Evolutionary conservation across 768 basidiomycete species (phyloP), one percentile per base, ranked within the genome.

Genomic region (Amanita subjunquillea): DNA sequence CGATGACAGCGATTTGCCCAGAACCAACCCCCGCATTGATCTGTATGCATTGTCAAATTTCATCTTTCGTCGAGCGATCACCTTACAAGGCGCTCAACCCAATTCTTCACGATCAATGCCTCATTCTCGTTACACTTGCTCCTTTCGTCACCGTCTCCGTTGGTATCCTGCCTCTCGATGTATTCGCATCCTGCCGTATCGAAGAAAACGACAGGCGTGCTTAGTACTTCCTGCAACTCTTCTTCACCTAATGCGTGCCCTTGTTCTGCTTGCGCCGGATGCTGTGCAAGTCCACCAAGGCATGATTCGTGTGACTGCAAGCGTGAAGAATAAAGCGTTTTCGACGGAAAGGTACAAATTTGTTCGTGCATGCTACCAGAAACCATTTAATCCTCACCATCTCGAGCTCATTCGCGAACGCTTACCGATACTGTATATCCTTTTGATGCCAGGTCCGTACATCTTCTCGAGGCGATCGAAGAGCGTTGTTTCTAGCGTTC

Each of bases 71-170:
- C 3, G 13, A 48, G 29, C 1, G 36, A 29, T 9, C 22, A 39
- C 29, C 53, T 48, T 55, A 93, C 92, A 65, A 98, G 67, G 59
- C 78, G 83, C 40, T 85, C 78, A 0, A 91, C 82, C 85, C 91
- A 94, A 53, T 75, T 77, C 61, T 79, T 82, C 2, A 94, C 93
- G 8, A 96, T 78, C 9, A 76, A 81, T 0, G 85, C 92, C 61
- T 99, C 96, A 60, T 99, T 98, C 69, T 95, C 94, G 60, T 99
- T 99, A 58, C 82, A 86, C 56, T 85, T 77, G 57, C 91, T 94
- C 0, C 92, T 93, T 60, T 95, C 93, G 60, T 91, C 89, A n/a
- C 75, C 72, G 52, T 85, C 84, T 0, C 77, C 84, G 30, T 90
- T 87, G 0, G 81, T 63, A 29, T 51, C 50, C 27, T 38, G 36